phyloP scores from a whole-genome alignment of 148 eudicot species.

The Silene conica region DNA sequence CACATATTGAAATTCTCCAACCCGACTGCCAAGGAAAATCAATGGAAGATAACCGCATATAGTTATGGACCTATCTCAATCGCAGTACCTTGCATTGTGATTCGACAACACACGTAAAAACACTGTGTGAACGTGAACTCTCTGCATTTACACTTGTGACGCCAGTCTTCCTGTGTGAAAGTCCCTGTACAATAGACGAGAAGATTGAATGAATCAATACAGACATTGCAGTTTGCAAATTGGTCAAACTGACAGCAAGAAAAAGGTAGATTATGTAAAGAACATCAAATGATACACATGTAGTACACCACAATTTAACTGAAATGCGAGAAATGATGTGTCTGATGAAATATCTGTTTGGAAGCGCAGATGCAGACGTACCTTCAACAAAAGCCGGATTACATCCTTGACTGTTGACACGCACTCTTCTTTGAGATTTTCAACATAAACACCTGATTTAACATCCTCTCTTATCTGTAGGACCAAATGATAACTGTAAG shows the following conservation, averaged over 20 bases:
- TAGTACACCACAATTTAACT: background rate
- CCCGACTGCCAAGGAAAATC: background rate
- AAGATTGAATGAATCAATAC: conserved; percentile 8
- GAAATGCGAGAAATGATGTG: background rate
- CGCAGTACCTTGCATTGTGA: conserved; percentile 80
- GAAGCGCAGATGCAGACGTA: conserved; percentile 21
- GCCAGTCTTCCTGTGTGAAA: conserved; percentile 82
- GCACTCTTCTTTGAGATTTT: conserved; percentile 77
- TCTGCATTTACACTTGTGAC: conserved; percentile 88
- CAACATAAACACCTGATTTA: conserved; percentile 91
- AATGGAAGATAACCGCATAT: background rate
- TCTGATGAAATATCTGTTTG: background rate
- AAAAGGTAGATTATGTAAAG: background rate
- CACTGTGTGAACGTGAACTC: conserved; percentile 99
- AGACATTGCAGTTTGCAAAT: conserved; percentile 3
- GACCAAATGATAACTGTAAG: conserved; percentile 13
- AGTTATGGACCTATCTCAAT: background rate
- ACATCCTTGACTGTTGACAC: conserved; percentile 80
- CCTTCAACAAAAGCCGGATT: conserved; percentile 71
- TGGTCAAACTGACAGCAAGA: background rate
- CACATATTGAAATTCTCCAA: background rate
- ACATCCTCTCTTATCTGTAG: conserved; percentile 90
- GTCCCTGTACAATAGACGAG: conserved; percentile 46
- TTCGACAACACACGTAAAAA: conserved; percentile 93
- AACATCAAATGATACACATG: background rate